Conservation (phyloP, 148 eudicot species). For the Spergularia bocconei region DNA sequence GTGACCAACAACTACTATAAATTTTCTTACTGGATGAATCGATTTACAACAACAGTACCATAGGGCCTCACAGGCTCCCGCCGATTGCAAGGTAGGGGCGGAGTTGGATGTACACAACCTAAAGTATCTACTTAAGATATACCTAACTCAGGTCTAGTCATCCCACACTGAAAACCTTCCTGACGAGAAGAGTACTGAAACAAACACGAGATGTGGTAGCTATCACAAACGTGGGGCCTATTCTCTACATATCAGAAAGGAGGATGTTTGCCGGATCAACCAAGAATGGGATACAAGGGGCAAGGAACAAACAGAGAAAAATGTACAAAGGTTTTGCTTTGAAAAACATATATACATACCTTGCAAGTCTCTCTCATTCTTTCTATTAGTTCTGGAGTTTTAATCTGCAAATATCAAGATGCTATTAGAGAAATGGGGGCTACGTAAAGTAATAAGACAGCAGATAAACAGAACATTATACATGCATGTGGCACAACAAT, state of each 20-base stretch:
- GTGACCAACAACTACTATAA: no score
- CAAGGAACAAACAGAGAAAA: not conserved
- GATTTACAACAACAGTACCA: no score
- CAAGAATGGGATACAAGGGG: not conserved
- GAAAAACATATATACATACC: slow-evolving; percentile 44
- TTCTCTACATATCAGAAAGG: not conserved
- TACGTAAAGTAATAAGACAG: not conserved
- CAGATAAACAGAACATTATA: not conserved
- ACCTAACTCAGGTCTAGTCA: not conserved
- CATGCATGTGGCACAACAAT: not conserved
- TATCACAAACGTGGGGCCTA: not conserved
- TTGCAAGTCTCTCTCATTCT: slow-evolving; percentile 90
- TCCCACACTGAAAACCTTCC: not conserved
- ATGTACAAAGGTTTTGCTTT: not conserved
- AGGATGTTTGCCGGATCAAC: slow-evolving; percentile 5
- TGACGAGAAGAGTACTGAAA: not conserved
- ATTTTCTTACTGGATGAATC: no score
- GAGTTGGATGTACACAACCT: no score
- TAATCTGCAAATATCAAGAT: slow-evolving; percentile 58
- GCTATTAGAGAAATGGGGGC: slow-evolving; percentile 5
- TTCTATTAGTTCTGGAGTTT: slow-evolving; percentile 72
- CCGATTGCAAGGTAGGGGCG: no score
- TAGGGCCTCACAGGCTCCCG: no score
- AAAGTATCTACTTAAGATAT: not conserved
- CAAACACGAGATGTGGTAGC: not conserved